Evolutionary conservation across 2,329 filamentous ascomycete species (phyloP).

Genomic region (Fusarium sp.): DNA sequence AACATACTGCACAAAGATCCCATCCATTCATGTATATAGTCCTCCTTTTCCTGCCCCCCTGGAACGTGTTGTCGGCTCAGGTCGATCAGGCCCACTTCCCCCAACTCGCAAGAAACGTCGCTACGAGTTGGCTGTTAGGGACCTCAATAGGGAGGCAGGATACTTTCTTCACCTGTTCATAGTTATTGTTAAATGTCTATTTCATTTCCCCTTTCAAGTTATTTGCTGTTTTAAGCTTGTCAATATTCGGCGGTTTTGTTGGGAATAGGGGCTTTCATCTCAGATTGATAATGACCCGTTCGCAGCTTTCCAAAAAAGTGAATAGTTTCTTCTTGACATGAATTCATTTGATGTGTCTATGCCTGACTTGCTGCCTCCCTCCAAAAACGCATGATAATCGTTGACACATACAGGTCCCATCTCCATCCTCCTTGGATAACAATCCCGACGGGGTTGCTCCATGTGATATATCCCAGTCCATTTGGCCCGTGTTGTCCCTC

Average conservation of each 20-base stretch:
- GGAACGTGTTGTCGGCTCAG: background rate
- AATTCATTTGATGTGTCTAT: slow-evolving; percentile 25
- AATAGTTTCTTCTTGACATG: background rate
- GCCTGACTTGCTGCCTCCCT: slow-evolving; percentile 2
- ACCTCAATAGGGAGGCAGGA: background rate
- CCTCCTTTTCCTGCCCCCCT: background rate
- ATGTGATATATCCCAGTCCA: slow-evolving; percentile 35
- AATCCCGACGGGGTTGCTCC: slow-evolving; percentile 9
- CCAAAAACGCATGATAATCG: slow-evolving; percentile 9
- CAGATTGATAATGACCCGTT: background rate
- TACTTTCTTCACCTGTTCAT: background rate
- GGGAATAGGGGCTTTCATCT: background rate
- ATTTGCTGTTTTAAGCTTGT: background rate
- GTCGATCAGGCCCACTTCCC: background rate
- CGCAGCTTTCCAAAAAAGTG: background rate
- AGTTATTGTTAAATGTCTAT: background rate
- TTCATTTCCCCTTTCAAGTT: background rate
- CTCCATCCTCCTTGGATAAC: slow-evolving; percentile 17
- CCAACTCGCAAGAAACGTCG: background rate
- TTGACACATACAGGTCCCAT: slow-evolving; percentile 8
- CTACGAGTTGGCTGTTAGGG: background rate
- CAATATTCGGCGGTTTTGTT: background rate
- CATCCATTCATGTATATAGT: background rate
- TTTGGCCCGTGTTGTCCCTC: background rate
- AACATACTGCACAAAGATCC: background rate